phyloP scores from a whole-genome alignment of 257 asterid genomes.

The Paulownia fortunei region DNA sequence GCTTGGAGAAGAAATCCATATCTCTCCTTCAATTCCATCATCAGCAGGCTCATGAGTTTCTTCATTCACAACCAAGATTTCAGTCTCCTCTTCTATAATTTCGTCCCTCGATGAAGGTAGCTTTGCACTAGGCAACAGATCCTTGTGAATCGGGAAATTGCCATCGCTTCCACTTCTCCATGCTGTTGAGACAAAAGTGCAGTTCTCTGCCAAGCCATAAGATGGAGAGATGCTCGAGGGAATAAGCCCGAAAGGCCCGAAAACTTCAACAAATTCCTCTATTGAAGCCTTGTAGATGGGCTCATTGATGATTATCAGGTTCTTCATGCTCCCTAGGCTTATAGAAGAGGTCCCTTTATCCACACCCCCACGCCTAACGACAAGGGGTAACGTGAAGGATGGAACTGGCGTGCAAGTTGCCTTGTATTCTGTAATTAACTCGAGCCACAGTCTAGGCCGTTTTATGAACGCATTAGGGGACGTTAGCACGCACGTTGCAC shows the following conservation, averaged over 20 bases:
- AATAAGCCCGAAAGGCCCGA: conserved; percentile 52
- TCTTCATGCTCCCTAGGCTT: conserved; percentile 54
- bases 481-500: conserved; percentile 71
- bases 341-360: conserved; percentile 34
- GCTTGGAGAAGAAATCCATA: conserved; percentile 87
- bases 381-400: conserved; percentile 76
- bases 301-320: conserved; percentile 73
- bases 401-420: conserved; percentile 89
- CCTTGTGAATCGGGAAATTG: conserved; percentile 44
- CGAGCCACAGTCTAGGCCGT: conserved; percentile 83
- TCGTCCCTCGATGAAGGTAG: conserved; percentile 43
- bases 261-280: conserved; percentile 51
- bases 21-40: conserved; percentile 88
- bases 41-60: conserved; percentile 54
- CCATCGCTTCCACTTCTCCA: conserved; percentile 55
- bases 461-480: conserved; percentile 67
- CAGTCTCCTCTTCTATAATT: conserved; percentile 52
- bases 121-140: conserved; percentile 76
- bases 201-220: conserved; percentile 79
- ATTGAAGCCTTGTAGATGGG: conserved; percentile 56
- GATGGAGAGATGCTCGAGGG: conserved; percentile 70
- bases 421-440: conserved; percentile 52
- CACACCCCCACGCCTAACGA: conserved; percentile 53
- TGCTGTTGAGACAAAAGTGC: conserved; percentile 81
- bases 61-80: conserved; percentile 64